Evolutionary conservation across 2,329 filamentous ascomycete genomes (phyloP), one percentile per base, ranked within the genome.

Genomic region (Sordariomycetes sp.): DNA sequence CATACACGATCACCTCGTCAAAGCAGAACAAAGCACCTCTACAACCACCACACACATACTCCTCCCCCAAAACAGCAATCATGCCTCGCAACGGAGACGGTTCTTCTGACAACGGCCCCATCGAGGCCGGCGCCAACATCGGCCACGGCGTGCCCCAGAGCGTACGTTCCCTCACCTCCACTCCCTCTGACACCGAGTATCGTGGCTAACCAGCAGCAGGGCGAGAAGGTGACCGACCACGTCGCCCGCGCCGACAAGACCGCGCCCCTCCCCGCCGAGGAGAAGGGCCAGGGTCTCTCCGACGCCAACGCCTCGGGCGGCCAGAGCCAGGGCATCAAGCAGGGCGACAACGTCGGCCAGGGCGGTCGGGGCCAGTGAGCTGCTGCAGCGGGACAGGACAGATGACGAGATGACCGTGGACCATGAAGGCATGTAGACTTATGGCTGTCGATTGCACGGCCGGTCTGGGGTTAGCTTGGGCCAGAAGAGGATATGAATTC

Each of bases 1-100:
- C n/a, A n/a, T n/a, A n/a, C n/a, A n/a, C n/a, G n/a, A n/a, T n/a
- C n/a, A n/a, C n/a, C n/a, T n/a, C n/a, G n/a, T n/a, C n/a, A n/a
- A n/a, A n/a, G n/a, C n/a, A n/a, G n/a, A n/a, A n/a, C 23, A 25
- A 25, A 25, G 10, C 14, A 25, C 23, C 3, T 11, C 25, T 11
- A 28, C 25, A 28, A n/a, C 12, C 17, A n/a, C n/a, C 3, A 28
- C 14, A 10, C 8, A 4, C 25, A 8, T 7, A 5, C 17, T 10
- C 8, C 14, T 16, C 8, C 8, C 25, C 25, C 14, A 28, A 28
- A 28, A 14, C 4, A 8, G 8, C 34, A 49, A 64, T 36, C 38
- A 71, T 70, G 68, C 66, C 67, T 61, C 63, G 65, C 48, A 53
- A 64, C 39, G 66, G 66, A 63, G 62, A 64, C 46, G 64, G 64